These are phyloP conservation scores for Isoetes engelmannii DNA, from an alignment of 83 land plant species.

Conservation along the genomic window DNA sequence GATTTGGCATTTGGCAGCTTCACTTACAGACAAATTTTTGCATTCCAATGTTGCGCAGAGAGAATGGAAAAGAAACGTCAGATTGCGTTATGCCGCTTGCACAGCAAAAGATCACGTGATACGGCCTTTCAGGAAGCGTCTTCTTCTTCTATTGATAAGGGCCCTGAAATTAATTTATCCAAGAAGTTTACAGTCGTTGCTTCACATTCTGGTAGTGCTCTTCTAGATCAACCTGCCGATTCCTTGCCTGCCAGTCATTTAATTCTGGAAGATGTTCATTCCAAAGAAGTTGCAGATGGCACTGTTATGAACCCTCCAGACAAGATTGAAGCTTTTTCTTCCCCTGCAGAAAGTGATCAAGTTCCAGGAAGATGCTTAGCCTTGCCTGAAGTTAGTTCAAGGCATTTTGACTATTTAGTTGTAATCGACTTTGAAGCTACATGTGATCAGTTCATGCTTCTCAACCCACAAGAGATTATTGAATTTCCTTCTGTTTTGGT, in stretches of 20 bases:
- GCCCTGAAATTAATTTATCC: neutral
- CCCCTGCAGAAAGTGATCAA: neutral
- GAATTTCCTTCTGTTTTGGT: constrained; percentile 87
- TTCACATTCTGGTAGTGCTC: no score
- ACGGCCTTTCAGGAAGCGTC: neutral
- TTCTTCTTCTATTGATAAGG: neutral
- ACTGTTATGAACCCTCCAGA: neutral
- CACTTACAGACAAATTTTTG: no score
- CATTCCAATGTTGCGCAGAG: neutral
- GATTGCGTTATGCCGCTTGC: constrained; percentile 7
- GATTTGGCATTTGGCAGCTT: no score
- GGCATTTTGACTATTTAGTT: constrained; percentile 74
- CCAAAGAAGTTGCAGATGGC: neutral
- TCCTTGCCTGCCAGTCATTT: neutral
- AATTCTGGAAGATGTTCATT: neutral
- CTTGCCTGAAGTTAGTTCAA: neutral
- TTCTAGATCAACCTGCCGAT: neutral
- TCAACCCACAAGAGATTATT: constrained; percentile 79
- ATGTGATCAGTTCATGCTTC: constrained; percentile 52
- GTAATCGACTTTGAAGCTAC: constrained; percentile 96
- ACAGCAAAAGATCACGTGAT: neutral
- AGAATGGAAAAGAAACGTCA: constrained; percentile 10
- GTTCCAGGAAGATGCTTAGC: neutral
- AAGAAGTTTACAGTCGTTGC: no score
- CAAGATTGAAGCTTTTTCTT: neutral